Conservation (phyloP, 1,139 yeast species). For the Lodderomyces oxycetoniae region DNA sequence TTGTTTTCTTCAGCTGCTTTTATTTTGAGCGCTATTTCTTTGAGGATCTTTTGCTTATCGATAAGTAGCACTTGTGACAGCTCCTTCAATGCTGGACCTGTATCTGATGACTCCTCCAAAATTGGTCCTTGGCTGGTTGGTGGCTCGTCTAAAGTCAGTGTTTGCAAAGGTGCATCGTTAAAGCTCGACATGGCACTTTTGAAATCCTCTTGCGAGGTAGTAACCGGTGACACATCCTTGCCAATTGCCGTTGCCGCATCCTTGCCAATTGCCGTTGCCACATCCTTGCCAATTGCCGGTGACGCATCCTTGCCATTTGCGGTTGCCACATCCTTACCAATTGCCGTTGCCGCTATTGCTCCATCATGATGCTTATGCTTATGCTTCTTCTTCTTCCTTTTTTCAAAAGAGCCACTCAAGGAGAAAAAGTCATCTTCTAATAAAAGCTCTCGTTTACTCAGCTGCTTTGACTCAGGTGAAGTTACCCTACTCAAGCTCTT, state of each 20-base stretch:
- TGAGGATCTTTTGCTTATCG: conserved; percentile 12
- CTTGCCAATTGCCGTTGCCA: not conserved
- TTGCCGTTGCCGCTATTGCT: not conserved
- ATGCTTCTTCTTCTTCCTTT: conserved; percentile 21
- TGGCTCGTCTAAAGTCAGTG: not conserved
- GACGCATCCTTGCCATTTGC: not conserved
- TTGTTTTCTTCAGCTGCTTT: conserved; percentile 5
- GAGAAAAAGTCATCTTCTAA: conserved; percentile 32
- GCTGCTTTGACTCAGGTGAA: too few relatives aligned
- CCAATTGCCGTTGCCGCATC: not conserved
- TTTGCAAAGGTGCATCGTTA: not conserved
- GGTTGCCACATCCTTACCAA: not conserved
- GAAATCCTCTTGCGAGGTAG: not conserved
- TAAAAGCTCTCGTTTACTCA: conserved; percentile 1
- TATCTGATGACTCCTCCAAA: conserved; percentile 6
- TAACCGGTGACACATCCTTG: too few relatives aligned
- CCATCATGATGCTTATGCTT: conserved; percentile 6
- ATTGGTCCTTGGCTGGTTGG: conserved; percentile 3
- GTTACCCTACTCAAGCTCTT: too few relatives aligned
- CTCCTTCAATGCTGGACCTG: conserved; percentile 14
- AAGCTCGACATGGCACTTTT: not conserved
- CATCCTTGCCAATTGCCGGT: not conserved
- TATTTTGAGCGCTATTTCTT: conserved; percentile 9
- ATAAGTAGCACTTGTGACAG: conserved; percentile 5
- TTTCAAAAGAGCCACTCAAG: conserved; percentile 16